phyloP scores from a whole-genome alignment of 2,329 filamentous ascomycete genomes.

The Tolypocladium cylindrosporum region DNA sequence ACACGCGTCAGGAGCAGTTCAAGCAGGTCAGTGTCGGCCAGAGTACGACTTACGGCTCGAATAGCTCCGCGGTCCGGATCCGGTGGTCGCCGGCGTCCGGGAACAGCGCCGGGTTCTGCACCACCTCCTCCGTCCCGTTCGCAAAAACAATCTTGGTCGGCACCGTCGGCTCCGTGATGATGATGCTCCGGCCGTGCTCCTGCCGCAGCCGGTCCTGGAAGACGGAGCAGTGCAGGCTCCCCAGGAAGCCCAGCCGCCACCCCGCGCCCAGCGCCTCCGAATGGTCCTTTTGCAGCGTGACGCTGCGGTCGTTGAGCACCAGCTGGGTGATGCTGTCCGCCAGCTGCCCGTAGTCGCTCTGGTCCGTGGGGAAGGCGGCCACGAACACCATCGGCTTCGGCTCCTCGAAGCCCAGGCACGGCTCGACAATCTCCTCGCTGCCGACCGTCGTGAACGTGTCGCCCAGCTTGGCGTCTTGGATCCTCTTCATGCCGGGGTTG shows the following conservation, averaged over 20 bases:
- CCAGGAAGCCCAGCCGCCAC: constrained; percentile 88
- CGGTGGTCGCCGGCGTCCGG: constrained; percentile 53
- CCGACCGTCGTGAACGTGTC: constrained; percentile 87
- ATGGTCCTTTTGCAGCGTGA: constrained; percentile 87
- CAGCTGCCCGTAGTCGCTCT: constrained; percentile 73
- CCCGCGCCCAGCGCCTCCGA: constrained; percentile 90
- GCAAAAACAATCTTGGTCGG: constrained; percentile 77
- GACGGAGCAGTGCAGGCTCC: constrained; percentile 97
- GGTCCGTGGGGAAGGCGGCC: constrained; percentile 88
- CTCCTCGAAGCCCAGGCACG: constrained; percentile 88
- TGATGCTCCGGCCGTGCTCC: constrained; percentile 89
- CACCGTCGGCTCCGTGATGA: constrained; percentile 93
- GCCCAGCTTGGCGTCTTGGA: constrained; percentile 89
- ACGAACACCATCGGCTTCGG: constrained; percentile 99
- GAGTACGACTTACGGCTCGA: constrained; percentile 37
- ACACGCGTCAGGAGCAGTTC: neutral
- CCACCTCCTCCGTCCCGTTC: constrained; percentile 66
- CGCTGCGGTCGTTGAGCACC: constrained; percentile 87
- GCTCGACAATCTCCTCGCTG: constrained; percentile 63
- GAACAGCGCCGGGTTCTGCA: constrained; percentile 82
- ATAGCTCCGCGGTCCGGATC: constrained; percentile 32
- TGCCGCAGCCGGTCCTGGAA: constrained; percentile 92
- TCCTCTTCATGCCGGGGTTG: constrained; percentile 96
- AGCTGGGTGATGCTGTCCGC: constrained; percentile 93
- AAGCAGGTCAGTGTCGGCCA: too few relatives aligned